A percentile compares a stretch with the other conserved stretches of the same genome.
Conservation (phyloP, 2,329 filamentous ascomycete species). For the Thelonectria olida region DNA sequence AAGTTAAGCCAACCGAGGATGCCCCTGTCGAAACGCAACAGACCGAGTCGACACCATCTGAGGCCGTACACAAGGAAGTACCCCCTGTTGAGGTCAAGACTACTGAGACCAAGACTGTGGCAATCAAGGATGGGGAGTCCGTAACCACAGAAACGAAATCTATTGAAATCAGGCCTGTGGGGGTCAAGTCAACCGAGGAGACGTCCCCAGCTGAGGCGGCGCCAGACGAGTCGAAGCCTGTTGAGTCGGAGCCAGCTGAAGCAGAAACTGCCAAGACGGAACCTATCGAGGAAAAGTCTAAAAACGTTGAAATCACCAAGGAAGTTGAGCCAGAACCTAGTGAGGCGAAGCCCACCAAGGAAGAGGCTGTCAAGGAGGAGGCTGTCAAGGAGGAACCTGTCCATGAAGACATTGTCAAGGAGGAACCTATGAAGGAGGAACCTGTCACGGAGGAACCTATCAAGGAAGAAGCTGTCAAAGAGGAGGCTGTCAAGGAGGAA, state of each 20-base stretch:
- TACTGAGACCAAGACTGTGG: neutral
- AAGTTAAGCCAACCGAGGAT: neutral
- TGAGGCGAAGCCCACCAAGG: neutral
- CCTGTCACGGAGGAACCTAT: neutral
- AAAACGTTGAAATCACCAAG: no score
- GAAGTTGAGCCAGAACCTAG: neutral
- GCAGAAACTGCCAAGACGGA: neutral
- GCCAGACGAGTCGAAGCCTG: neutral
- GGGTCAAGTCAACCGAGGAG: neutral
- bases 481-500: neutral
- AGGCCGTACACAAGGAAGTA: neutral
- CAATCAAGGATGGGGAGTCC: neutral
- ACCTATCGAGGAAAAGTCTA: neutral
- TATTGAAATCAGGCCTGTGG: constrained; percentile 1
- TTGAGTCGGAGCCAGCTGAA: constrained; percentile 3
- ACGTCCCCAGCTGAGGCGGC: neutral
- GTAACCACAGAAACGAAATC: neutral
- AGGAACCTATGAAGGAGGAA: neutral
- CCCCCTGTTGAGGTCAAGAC: neutral
- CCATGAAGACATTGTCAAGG: neutral
- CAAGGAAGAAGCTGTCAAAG: neutral
- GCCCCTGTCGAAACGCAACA: neutral
- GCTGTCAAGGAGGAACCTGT: neutral
- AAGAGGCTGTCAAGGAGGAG: neutral
- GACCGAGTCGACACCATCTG: constrained; percentile 1